Conservation (phyloP, 2,329 filamentous ascomycete species). For the Shiraia sp. region DNA sequence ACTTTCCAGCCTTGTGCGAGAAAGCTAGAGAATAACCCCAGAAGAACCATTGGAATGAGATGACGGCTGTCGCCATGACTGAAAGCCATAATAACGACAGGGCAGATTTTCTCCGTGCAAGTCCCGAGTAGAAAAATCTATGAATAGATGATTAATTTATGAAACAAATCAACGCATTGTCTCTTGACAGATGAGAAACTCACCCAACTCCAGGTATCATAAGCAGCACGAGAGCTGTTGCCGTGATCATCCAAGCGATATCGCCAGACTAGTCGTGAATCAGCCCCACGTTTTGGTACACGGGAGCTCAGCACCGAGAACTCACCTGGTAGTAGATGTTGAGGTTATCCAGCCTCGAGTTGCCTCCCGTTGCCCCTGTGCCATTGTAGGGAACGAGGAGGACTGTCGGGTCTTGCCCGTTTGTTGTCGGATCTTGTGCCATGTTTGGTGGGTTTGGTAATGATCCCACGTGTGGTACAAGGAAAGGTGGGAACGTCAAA, state of each 20-base stretch:
- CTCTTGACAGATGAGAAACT: slow-evolving; percentile 23
- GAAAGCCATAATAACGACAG: slow-evolving; percentile 84
- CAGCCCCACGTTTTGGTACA: slow-evolving; percentile 27
- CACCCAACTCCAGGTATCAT: slow-evolving; percentile 90
- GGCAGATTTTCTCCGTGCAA: slow-evolving; percentile 86
- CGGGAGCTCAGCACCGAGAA: slow-evolving; percentile 5
- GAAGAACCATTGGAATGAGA: slow-evolving; percentile 94
- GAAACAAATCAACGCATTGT: neutral
- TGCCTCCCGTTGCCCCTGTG: slow-evolving; percentile 66
- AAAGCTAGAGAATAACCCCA: slow-evolving; percentile 88
- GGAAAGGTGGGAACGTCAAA: slow-evolving; percentile 1
- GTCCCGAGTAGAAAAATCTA: slow-evolving; percentile 90
- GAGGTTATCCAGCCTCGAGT: slow-evolving; percentile 69
- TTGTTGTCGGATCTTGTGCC: slow-evolving; percentile 25
- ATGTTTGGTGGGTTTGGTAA: slow-evolving; percentile 21
- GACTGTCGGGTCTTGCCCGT: slow-evolving; percentile 33
- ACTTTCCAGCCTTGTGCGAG: slow-evolving; percentile 74
- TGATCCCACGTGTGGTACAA: slow-evolving; percentile 2
- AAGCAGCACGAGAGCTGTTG: slow-evolving; percentile 78
- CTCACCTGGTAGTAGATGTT: slow-evolving; percentile 83
- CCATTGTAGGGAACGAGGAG: slow-evolving; percentile 57
- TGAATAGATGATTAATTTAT: slow-evolving; percentile 3
- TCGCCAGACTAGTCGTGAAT: slow-evolving; percentile 66
- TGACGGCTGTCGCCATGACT: slow-evolving; percentile 77
- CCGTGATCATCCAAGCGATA: slow-evolving; percentile 78